These are phyloP conservation scores for Russula foetens DNA, from an alignment of 768 basidiomycete species.

Conservation along the genomic window DNA sequence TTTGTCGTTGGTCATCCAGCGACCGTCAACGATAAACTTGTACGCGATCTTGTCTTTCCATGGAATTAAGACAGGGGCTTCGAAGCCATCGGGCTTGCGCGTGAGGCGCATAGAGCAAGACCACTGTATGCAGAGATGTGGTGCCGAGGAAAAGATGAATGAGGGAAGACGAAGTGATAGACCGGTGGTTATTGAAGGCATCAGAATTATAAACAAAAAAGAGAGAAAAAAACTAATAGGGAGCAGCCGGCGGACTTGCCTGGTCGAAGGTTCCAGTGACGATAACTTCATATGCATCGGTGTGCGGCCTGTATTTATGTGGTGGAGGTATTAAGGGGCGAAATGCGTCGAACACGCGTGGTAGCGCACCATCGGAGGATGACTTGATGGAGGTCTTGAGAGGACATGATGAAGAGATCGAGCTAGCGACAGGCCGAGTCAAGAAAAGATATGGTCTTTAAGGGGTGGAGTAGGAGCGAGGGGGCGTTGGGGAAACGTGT, in stretches of 20 bases:
- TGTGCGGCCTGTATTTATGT: constrained; percentile 18
- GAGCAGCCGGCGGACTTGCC: constrained; percentile 12
- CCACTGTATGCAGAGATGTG: constrained; percentile 22
- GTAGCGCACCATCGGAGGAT: constrained; percentile 12
- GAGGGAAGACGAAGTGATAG: constrained; percentile 19
- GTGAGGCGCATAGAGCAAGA: constrained; percentile 24
- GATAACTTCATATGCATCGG: constrained; percentile 18
- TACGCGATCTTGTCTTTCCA: constrained; percentile 25
- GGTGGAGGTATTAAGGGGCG: not conserved
- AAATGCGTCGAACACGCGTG: constrained; percentile 13
- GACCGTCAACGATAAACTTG: constrained; percentile 32
- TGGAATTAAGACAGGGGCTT: constrained; percentile 23
- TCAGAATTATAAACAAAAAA: not conserved
- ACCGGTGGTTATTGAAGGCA: constrained; percentile 16
- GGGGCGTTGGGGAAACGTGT: constrained; percentile 4
- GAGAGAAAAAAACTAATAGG: not conserved
- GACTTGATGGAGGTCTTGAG: constrained; percentile 14
- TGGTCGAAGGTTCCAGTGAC: constrained; percentile 22
- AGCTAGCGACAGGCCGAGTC: not conserved
- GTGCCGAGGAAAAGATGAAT: constrained; percentile 7
- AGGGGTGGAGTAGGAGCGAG: not conserved
- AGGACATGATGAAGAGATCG: constrained; percentile 11
- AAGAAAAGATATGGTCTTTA: not conserved
- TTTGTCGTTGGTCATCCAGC: constrained; percentile 24
- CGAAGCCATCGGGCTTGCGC: constrained; percentile 25